Percentiles rank a stretch among this genome's conserved stretches.
These are phyloP conservation scores for Naganishia randhawae DNA, from an alignment of 768 basidiomycete genomes.

Conservation along the genomic window DNA sequence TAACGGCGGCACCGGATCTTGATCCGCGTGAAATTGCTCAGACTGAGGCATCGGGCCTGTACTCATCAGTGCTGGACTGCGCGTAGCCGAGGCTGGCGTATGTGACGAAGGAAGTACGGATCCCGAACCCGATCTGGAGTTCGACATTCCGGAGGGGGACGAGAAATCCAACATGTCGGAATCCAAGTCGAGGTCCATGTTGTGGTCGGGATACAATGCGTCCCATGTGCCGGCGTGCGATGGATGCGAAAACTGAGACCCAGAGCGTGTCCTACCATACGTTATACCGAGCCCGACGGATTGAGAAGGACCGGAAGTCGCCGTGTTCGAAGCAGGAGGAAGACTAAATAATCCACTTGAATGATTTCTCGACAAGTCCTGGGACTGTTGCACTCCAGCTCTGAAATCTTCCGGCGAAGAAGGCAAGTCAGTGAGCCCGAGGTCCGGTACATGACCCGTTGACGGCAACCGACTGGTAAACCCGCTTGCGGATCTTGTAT, in stretches of 20 bases:
- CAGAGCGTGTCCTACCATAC: background rate
- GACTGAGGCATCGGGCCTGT: constrained; percentile 21
- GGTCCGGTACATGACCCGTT: background rate
- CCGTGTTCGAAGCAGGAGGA: background rate
- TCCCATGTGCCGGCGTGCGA: constrained; percentile 5
- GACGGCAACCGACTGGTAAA: background rate
- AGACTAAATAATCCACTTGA: constrained; percentile 3
- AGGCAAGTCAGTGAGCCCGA: background rate
- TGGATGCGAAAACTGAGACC: constrained; percentile 4
- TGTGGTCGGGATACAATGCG: background rate
- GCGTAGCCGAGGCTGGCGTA: background rate
- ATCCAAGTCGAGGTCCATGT: constrained; percentile 6
- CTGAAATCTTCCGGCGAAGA: background rate
- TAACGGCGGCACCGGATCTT: background rate
- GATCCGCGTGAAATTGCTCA: constrained; percentile 1
- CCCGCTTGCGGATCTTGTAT: background rate
- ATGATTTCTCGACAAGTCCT: background rate
- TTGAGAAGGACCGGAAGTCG: background rate
- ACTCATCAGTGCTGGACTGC: constrained; percentile 18
- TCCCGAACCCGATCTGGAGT: background rate
- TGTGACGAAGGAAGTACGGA: background rate
- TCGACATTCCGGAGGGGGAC: background rate
- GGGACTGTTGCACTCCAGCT: background rate
- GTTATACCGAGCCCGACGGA: background rate
- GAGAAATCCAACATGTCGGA: constrained; percentile 21